Evolutionary conservation across 345 rosid genomes (phyloP).

Genomic region (Reutealis trisperma): DNA sequence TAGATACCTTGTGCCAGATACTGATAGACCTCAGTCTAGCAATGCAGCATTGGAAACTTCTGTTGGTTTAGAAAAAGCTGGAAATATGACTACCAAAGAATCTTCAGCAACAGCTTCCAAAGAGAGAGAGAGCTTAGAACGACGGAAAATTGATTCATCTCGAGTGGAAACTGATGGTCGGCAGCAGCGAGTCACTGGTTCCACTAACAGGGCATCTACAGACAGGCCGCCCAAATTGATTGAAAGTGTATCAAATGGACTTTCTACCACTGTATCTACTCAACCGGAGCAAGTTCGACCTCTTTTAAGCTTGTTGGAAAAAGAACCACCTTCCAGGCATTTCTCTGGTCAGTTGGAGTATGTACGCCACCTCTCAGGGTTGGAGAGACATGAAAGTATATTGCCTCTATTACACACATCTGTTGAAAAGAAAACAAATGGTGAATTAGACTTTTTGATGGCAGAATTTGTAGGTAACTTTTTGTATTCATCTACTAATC

Average conservation of each 20-base stretch:
- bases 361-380: conserved; percentile 75
- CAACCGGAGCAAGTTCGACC: conserved; percentile 92
- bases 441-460: conserved; percentile 90
- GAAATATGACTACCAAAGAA: conserved; percentile 33
- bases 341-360: conserved; percentile 90
- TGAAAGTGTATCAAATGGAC: conserved; percentile 66
- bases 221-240: conserved; percentile 73
- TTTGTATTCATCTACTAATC: conserved; percentile 2
- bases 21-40: conserved; percentile 66
- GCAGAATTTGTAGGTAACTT: conserved; percentile 90
- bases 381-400: conserved; percentile 91
- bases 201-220: conserved; percentile 59
- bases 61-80: conserved; percentile 38
- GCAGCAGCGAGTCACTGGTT: conserved; percentile 49
- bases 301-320: conserved; percentile 94
- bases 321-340: conserved; percentile 89
- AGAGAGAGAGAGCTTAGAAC: conserved; percentile 46
- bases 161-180: conserved; percentile 58
- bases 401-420: conserved; percentile 84
- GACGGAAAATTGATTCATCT: conserved; percentile 45
- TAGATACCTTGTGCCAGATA: conserved; percentile 42
- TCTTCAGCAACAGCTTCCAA: conserved; percentile 29
- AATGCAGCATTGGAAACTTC: conserved; percentile 53
- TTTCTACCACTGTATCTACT: conserved; percentile 39
- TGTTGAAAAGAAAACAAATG: conserved; percentile 83